A percentile compares a stretch with the other conserved stretches of the same genome.
Evolutionary conservation across 768 basidiomycete genomes (phyloP).

Genomic region (Xerocomellus intermedius): DNA sequence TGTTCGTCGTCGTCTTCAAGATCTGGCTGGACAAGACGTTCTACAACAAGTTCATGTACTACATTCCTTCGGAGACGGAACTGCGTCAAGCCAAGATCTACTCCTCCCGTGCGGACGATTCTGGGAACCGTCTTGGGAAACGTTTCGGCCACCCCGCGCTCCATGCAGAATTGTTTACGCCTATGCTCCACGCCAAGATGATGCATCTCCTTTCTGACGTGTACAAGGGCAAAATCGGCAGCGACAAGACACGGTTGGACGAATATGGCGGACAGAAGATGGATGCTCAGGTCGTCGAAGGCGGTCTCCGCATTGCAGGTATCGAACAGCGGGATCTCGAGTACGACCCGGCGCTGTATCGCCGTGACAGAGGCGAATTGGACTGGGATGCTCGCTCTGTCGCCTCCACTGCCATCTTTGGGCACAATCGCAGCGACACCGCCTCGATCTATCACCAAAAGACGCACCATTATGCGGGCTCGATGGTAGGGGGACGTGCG

Average conservation of each 20-base stretch:
- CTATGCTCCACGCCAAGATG: slow-evolving; percentile 85
- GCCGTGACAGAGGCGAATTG: slow-evolving; percentile 77
- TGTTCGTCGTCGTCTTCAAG: slow-evolving; percentile 82
- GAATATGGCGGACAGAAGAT: slow-evolving; percentile 79
- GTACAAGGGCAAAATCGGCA: slow-evolving; percentile 69
- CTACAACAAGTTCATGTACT: slow-evolving; percentile 71
- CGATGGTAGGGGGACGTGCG: slow-evolving; percentile 33
- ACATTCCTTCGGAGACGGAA: slow-evolving; percentile 79
- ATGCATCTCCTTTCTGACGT: slow-evolving; percentile 74
- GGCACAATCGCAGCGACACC: slow-evolving; percentile 36
- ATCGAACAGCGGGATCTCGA: slow-evolving; percentile 78
- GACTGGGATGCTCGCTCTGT: slow-evolving; percentile 88
- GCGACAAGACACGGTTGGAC: slow-evolving; percentile 60
- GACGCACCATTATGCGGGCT: slow-evolving; percentile 39
- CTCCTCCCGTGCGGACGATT: slow-evolving; percentile 72
- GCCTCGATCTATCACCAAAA: slow-evolving; percentile 43
- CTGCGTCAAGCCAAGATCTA: slow-evolving; percentile 71
- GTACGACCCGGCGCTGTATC: slow-evolving; percentile 78
- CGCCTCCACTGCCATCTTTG: slow-evolving; percentile 54
- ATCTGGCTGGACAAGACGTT: slow-evolving; percentile 72
- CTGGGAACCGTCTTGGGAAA: slow-evolving; percentile 74
- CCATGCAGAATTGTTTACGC: slow-evolving; percentile 81
- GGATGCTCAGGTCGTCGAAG: slow-evolving; percentile 71
- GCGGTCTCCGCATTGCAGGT: slow-evolving; percentile 81
- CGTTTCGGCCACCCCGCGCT: slow-evolving; percentile 96